Evolutionary conservation across 768 basidiomycete species (phyloP), one percentile per base, ranked within the genome.

Genomic region (Pleurotus pulmonarius): DNA sequence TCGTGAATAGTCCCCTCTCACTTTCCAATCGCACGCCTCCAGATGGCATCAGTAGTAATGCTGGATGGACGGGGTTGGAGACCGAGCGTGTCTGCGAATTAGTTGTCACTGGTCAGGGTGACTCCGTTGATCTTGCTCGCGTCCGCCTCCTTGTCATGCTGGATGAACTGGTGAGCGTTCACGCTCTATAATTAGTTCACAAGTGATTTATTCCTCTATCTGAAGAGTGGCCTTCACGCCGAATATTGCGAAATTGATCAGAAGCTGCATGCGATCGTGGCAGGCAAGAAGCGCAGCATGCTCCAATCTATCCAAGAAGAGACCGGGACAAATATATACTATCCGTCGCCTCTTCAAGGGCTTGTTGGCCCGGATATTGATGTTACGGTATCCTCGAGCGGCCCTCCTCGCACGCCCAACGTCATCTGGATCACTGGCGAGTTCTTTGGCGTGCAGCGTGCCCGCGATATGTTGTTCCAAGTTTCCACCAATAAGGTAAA

Each of bases 381-480:
- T 51, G 69, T 67, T 9, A 62, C 75, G 16, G 75, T 76, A 40
- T 65, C 71, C 40, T 70, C 75, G 25, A 72, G 72, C 9, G 70
- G 75, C 26, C 49, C 53, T 15, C 52, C 49, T 73, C 81, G 87
- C 65, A 84, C 82, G 56, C 79, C 77, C 58, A 93, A 92, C 67
- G 73, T 87, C 18, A 88, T 98, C 59, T 99, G 92, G 88, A 94
- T 99, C 63, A 98, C 96, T 0, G 96, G 96, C 41, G 96, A 98
- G 70, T 97, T 96, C 68, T 96, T 98, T 60, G 92, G 92, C 15
- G 95, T 98, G 9, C 92, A 96, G 68, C 76, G 96, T 49, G 96
- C 96, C 9, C 80, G 92, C 60, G 96, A 98, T 66, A 98, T 97
- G 95, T 74, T 99, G 8, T 88, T 86, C 70, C 90, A 95, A 68